Percentiles rank a stretch among this genome's conserved stretches.
phyloP scores from a whole-genome alignment of 2,329 filamentous ascomycete genomes.

The Calonectria hongkongensis region DNA sequence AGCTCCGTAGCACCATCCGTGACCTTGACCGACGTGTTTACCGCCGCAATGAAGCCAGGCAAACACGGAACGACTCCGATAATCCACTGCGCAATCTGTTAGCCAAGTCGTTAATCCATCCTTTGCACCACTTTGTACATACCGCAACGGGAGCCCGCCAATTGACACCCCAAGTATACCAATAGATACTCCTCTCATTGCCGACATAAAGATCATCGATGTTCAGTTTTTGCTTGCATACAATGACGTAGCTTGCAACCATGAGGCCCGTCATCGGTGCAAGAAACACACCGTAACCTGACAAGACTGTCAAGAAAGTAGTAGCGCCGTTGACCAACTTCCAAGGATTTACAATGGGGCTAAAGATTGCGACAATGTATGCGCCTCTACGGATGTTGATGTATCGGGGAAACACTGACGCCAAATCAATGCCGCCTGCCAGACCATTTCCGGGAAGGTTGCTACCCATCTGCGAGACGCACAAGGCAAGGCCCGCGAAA shows the following conservation, averaged over 20 bases:
- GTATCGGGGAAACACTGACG: conserved; percentile 60
- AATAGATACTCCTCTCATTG: conserved; percentile 60
- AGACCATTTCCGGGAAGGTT: conserved; percentile 62
- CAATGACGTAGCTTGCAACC: conserved; percentile 60
- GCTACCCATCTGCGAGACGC: conserved; percentile 61
- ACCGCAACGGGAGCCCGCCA: conserved; percentile 64
- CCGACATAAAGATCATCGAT: conserved; percentile 60
- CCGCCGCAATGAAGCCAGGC: conserved; percentile 65
- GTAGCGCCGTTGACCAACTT: conserved; percentile 61
- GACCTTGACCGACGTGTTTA: conserved; percentile 59
- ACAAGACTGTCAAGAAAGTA: conserved; percentile 60
- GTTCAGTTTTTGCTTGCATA: conserved; percentile 59
- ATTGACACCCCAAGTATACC: conserved; percentile 63
- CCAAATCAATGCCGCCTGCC: conserved; percentile 63
- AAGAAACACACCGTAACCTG: conserved; percentile 61
- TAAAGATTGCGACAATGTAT: conserved; percentile 60
- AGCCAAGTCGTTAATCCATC: neutral
- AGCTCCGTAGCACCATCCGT: conserved; percentile 61
- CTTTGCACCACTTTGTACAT: conserved; percentile 42
- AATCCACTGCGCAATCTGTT: conserved; percentile 58
- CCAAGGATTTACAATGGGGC: conserved; percentile 62
- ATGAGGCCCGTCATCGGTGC: conserved; percentile 64
- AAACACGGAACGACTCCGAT: conserved; percentile 62
- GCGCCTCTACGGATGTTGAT: conserved; percentile 63
- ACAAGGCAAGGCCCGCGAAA: conserved; percentile 61